These are phyloP conservation scores for Hyphopichia fennica DNA, from an alignment of 1,139 yeast genomes.

Conservation along the genomic window DNA sequence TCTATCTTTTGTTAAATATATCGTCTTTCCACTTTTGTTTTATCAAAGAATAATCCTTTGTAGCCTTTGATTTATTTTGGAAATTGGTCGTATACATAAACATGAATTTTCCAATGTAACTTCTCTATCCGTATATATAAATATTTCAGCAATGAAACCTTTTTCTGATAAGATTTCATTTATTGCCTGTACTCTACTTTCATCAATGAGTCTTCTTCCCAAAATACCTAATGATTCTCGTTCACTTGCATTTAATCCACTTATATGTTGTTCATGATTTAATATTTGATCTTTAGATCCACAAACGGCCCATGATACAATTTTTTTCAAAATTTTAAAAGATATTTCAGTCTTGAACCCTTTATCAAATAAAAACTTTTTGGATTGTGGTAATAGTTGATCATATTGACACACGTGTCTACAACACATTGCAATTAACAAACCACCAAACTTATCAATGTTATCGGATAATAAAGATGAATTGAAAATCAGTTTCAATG, in stretches of 20 bases:
- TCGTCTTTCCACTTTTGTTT: not conserved
- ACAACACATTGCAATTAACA: constrained; percentile 91
- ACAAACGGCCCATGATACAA: constrained; percentile 87
- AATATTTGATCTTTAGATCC: constrained; percentile 46
- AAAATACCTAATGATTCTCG: constrained; percentile 60
- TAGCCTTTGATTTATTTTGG: not conserved
- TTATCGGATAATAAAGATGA: constrained; percentile 22
- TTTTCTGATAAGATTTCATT: constrained; percentile 20
- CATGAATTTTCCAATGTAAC: constrained; percentile 75
- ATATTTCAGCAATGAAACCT: constrained; percentile 46
- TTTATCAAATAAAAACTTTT: constrained; percentile 32
- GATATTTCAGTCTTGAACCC: constrained; percentile 35
- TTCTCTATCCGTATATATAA: constrained; percentile 56
- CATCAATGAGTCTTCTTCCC: constrained; percentile 73
- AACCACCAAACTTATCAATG: constrained; percentile 41
- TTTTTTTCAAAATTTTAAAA: constrained; percentile 58
- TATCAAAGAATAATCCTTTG: not conserved
- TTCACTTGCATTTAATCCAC: constrained; percentile 36
- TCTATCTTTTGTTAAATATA: constrained; percentile 1
- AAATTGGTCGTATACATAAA: constrained; percentile 24
- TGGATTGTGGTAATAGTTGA: constrained; percentile 53
- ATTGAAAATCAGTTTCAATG: constrained; percentile 64
- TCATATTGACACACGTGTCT: constrained; percentile 73
- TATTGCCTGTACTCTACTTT: constrained; percentile 49
- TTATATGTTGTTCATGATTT: constrained; percentile 32